phyloP scores from a whole-genome alignment of 441 rosid genomes.

The Brassica hybrid region DNA sequence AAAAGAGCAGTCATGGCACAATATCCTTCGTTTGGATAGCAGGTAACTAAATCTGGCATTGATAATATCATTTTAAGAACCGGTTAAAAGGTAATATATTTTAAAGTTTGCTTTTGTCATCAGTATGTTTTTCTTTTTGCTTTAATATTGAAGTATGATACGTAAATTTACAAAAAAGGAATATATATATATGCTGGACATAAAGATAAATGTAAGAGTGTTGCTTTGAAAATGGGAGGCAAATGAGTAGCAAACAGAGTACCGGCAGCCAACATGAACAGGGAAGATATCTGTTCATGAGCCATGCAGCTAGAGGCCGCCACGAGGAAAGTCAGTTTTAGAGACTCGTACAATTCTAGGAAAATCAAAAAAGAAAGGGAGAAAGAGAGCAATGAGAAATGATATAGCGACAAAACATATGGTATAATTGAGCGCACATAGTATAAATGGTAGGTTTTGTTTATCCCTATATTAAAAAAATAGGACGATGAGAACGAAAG shows the following conservation, averaged over 20 bases:
- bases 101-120: too few relatives aligned
- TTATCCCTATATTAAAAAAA: conserved; percentile 11
- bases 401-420: conserved; percentile 10
- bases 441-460: conserved; percentile 7
- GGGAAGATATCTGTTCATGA: neutral
- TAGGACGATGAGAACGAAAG: conserved; percentile 11
- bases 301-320: neutral
- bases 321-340: conserved; percentile 11
- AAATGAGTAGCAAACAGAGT: neutral
- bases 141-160: too few relatives aligned
- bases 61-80: too few relatives aligned
- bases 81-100: too few relatives aligned
- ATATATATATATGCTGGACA: too few relatives aligned
- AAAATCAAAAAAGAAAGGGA: neutral
- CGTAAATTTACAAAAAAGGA: too few relatives aligned
- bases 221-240: neutral
- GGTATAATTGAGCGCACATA: conserved; percentile 22
- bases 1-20: too few relatives aligned
- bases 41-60: too few relatives aligned
- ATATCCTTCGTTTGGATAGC: too few relatives aligned
- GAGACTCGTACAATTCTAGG: neutral
- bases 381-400: neutral
- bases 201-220: neutral
- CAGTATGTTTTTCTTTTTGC: too few relatives aligned
- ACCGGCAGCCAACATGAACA: neutral